Conservation (phyloP, 1,284 basidiomycete species). For the Pterulicium gracile region DNA sequence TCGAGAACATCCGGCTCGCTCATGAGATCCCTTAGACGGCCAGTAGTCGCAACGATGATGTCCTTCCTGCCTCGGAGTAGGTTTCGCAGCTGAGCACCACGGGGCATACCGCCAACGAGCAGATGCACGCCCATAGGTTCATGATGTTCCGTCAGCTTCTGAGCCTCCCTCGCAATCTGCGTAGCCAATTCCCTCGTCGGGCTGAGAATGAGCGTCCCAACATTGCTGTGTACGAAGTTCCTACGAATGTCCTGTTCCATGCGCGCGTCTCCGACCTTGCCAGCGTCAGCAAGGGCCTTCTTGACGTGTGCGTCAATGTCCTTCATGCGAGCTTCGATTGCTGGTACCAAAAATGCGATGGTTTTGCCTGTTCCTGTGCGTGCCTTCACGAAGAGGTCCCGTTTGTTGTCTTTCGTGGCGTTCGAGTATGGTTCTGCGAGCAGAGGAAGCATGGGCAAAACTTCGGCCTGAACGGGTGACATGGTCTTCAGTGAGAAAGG, state of each 20-base stretch:
- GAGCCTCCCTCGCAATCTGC: slow-evolving; percentile 86
- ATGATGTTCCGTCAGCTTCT: slow-evolving; percentile 58
- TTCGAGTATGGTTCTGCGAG: slow-evolving; percentile 39
- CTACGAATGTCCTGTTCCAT: slow-evolving; percentile 22
- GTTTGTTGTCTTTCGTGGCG: slow-evolving; percentile 21
- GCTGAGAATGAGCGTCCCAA: slow-evolving; percentile 80
- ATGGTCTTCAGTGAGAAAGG: slow-evolving; percentile 72
- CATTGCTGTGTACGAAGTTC: slow-evolving; percentile 32
- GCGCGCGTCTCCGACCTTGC: slow-evolving; percentile 21
- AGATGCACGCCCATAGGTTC: slow-evolving; percentile 62
- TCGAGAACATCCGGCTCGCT: slow-evolving; percentile 47
- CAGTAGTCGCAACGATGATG: slow-evolving; percentile 90
- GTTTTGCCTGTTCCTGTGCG: slow-evolving; percentile 94
- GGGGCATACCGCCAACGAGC: slow-evolving; percentile 75
- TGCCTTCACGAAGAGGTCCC: slow-evolving; percentile 74
- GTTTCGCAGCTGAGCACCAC: slow-evolving; percentile 53
- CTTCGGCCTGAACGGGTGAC: slow-evolving; percentile 79
- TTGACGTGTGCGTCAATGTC: slow-evolving; percentile 31
- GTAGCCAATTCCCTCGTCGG: slow-evolving; percentile 93
- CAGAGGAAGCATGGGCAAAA: slow-evolving; percentile 58
- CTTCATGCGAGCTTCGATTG: slow-evolving; percentile 66
- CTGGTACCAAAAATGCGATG: slow-evolving; percentile 82
- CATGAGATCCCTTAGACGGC: slow-evolving; percentile 74
- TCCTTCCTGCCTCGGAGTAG: slow-evolving; percentile 65
- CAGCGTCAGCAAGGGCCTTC: slow-evolving; percentile 29